Percentiles rank a stretch among this genome's conserved stretches.
Evolutionary conservation across 768 basidiomycete species (phyloP).

Genomic region (Mycena vitilis): DNA sequence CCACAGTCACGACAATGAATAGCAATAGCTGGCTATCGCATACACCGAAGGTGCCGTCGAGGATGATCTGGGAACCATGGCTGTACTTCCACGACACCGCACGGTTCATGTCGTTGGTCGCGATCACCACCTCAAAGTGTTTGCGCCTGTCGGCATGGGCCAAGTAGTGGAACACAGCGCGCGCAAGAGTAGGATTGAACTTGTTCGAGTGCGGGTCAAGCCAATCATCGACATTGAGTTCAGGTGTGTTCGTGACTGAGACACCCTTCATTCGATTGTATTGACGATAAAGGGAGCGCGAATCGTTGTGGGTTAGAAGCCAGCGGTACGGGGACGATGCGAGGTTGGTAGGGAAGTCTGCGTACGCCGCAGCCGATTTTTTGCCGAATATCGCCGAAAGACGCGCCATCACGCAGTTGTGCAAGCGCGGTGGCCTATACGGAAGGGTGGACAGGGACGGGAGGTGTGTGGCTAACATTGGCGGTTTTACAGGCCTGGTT

Average conservation of each 20-base stretch:
- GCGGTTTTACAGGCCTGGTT: not conserved
- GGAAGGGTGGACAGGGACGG: constrained; percentile 6
- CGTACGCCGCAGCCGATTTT: not conserved
- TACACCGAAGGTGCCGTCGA: constrained; percentile 41
- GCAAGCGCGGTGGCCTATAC: not conserved
- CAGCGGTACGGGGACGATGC: not conserved
- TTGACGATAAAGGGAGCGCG: constrained; percentile 38
- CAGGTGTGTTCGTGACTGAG: not conserved
- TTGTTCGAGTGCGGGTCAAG: constrained; percentile 36
- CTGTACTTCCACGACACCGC: constrained; percentile 40
- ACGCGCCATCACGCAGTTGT: not conserved
- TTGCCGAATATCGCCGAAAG: constrained; percentile 4
- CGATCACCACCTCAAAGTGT: constrained; percentile 41
- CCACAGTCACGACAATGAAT: constrained; percentile 47
- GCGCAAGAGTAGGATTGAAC: constrained; percentile 35
- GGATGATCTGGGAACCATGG: constrained; percentile 37
- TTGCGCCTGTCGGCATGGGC: constrained; percentile 32
- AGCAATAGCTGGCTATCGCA: constrained; percentile 39
- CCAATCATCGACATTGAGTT: constrained; percentile 44
- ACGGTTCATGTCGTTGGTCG: constrained; percentile 40
- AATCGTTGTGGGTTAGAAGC: constrained; percentile 22
- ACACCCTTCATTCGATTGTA: constrained; percentile 35
- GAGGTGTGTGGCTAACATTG: not conserved
- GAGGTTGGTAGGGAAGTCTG: not conserved
- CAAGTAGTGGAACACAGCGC: constrained; percentile 42